Evolutionary conservation across 2,329 filamentous ascomycete species (phyloP).

Genomic region (Periconia digitata): DNA sequence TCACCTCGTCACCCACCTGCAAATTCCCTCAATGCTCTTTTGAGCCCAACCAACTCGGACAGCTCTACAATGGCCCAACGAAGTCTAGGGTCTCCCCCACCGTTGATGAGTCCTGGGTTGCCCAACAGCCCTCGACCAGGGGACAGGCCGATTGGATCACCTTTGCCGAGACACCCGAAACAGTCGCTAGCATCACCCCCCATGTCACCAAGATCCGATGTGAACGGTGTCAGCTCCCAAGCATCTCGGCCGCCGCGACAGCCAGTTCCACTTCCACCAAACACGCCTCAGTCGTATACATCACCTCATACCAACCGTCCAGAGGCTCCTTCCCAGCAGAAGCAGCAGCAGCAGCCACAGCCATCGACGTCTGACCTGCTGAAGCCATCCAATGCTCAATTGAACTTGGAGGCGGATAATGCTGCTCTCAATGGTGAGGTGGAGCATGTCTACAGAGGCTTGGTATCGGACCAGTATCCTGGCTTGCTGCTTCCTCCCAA

Average conservation of each 20-base stretch:
- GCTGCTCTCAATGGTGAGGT: conserved; percentile 27
- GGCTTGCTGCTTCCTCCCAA: conserved; percentile 85
- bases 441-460: conserved; percentile 68
- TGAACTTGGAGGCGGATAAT: conserved; percentile 36
- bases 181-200: conserved; percentile 65
- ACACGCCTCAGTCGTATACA: conserved; percentile 66
- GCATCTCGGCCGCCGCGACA: conserved; percentile 75
- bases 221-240: conserved; percentile 55
- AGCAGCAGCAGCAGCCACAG: conserved; percentile 14
- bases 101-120: conserved; percentile 64
- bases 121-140: conserved; percentile 63
- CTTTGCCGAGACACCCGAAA: conserved; percentile 59
- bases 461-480: conserved; percentile 84
- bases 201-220: conserved; percentile 61
- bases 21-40: conserved; percentile 46
- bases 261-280: conserved; percentile 70
- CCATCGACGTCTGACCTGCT: conserved; percentile 25
- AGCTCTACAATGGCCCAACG: conserved; percentile 44
- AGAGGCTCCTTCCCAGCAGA: conserved; percentile 35
- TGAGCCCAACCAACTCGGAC: conserved; percentile 52
- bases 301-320: conserved; percentile 50
- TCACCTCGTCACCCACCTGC: conserved; percentile 42
- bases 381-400: conserved; percentile 33
- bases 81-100: conserved; percentile 41
- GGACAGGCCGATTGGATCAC: conserved; percentile 62